phyloP scores from a whole-genome alignment of 805 yeast species.

The Cyberlindnera subsufficiens region DNA sequence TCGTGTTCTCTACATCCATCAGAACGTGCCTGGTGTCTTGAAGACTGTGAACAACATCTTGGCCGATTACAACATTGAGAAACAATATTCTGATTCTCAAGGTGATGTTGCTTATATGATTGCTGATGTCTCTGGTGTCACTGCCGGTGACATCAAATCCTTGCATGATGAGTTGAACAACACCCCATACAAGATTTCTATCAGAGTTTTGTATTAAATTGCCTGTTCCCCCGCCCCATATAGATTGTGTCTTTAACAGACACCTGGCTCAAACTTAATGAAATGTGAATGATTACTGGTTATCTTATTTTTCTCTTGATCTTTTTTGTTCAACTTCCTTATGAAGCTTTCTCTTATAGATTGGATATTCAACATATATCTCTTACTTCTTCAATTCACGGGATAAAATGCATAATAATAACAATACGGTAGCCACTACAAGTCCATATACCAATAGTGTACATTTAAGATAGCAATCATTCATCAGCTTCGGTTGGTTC shows the following conservation, averaged over 20 bases:
- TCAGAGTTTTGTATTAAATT: constrained; percentile 78
- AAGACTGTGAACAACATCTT: constrained; percentile 94
- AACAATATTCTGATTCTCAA: constrained; percentile 95
- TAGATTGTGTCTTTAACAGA: constrained; percentile 12
- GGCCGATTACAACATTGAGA: constrained; percentile 92
- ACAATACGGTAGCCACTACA: neutral
- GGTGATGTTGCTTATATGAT: constrained; percentile 95
- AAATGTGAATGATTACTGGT: neutral
- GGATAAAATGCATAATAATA: neutral
- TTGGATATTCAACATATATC: constrained; percentile 16
- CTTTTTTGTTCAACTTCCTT: neutral
- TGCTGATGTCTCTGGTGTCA: constrained; percentile 93
- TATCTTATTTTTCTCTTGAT: constrained; percentile 1
- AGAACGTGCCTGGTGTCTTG: constrained; percentile 98
- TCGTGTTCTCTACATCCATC: constrained; percentile 93
- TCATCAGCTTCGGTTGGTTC: constrained; percentile 18
- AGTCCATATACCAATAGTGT: neutral
- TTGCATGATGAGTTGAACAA: constrained; percentile 80
- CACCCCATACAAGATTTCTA: constrained; percentile 86
- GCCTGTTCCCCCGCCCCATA: constrained; percentile 1
- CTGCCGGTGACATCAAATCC: constrained; percentile 72
- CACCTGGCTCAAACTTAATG: constrained; percentile 1
- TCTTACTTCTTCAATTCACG: constrained; percentile 8
- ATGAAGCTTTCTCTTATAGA: constrained; percentile 3
- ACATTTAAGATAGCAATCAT: neutral